These are phyloP conservation scores for Lasiodiplodia hormozganensis DNA, from an alignment of 2,329 filamentous ascomycete species.

Conservation along the genomic window DNA sequence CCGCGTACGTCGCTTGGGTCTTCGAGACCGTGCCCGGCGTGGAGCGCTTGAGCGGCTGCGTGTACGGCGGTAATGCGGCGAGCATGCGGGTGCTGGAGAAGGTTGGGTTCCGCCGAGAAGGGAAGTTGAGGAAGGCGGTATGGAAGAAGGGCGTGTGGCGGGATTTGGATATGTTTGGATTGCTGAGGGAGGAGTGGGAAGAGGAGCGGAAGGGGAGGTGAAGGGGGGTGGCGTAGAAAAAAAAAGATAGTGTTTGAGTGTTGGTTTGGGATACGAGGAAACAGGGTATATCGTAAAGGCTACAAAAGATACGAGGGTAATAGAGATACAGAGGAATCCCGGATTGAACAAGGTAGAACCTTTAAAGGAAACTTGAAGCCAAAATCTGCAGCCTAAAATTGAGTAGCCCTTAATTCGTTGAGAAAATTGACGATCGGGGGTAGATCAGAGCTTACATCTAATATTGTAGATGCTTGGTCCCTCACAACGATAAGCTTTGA, in stretches of 20 bases:
- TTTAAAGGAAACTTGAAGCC: too few species aligned
- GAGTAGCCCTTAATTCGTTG: too few species aligned
- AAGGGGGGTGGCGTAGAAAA: background rate
- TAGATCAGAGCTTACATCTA: too few species aligned
- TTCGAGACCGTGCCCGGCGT: conserved; percentile 39
- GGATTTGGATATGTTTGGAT: conserved; percentile 45
- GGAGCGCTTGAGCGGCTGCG: conserved; percentile 39
- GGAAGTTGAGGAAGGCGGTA: conserved; percentile 42
- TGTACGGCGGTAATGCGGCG: conserved; percentile 42
- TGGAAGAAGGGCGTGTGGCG: conserved; percentile 44
- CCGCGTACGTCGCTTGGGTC: conserved; percentile 43
- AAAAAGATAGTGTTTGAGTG: too few species aligned
- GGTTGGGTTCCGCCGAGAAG: conserved; percentile 48
- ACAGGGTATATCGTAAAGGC: too few species aligned
- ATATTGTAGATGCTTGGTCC: too few species aligned
- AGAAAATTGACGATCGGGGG: too few species aligned
- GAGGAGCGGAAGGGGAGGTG: background rate
- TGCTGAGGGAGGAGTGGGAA: conserved; percentile 38
- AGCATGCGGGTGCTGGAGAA: conserved; percentile 47
- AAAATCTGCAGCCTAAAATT: too few species aligned
- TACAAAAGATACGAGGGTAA: too few species aligned
- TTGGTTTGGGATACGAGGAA: too few species aligned
- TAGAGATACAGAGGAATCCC: too few species aligned
- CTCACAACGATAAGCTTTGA: background rate
- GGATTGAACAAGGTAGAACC: too few species aligned